Percentiles rank a stretch among this genome's conserved stretches.
phyloP scores from a whole-genome alignment of 106 monocot genomes.

The Xerophyta viscosa region DNA sequence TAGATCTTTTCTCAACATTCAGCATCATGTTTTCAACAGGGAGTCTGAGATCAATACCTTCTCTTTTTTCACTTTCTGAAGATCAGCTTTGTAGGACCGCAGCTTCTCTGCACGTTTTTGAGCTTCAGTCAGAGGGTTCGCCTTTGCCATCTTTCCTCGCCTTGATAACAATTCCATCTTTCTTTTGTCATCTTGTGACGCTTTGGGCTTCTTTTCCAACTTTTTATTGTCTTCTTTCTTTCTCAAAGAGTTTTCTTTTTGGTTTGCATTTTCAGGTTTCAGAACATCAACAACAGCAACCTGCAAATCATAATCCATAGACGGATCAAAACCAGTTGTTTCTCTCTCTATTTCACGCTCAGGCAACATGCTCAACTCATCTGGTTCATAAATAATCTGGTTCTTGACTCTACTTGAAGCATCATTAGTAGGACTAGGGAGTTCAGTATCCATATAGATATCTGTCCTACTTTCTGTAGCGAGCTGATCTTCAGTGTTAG shows the following conservation, averaged over 20 bases:
- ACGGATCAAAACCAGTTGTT: constrained; percentile 60
- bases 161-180: constrained; percentile 35
- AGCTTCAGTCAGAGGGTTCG: constrained; percentile 63
- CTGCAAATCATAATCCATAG: constrained; percentile 51
- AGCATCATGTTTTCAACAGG: too few relatives aligned
- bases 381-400: constrained; percentile 53
- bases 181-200: constrained; percentile 35
- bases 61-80: constrained; percentile 85
- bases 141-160: constrained; percentile 26
- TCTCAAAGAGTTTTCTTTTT: constrained; percentile 18
- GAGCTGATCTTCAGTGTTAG: constrained; percentile 24
- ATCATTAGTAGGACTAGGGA: constrained; percentile 25
- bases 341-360: constrained; percentile 41
- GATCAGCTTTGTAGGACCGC: constrained; percentile 80
- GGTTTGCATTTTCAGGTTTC: constrained; percentile 17
- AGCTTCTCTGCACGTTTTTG: constrained; percentile 91
- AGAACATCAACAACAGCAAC: constrained; percentile 20
- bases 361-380: constrained; percentile 77
- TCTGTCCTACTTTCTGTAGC: constrained; percentile 23
- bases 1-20: too few relatives aligned
- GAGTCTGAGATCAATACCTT: constrained; percentile 57
- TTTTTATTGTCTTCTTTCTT: constrained; percentile 26
- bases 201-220: constrained; percentile 43
- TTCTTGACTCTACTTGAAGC: constrained; percentile 11
- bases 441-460: constrained; percentile 61